Evolutionary conservation across 441 rosid genomes (phyloP), one percentile per base, ranked within the genome.

Genomic region (Aleurites moluccanus): DNA sequence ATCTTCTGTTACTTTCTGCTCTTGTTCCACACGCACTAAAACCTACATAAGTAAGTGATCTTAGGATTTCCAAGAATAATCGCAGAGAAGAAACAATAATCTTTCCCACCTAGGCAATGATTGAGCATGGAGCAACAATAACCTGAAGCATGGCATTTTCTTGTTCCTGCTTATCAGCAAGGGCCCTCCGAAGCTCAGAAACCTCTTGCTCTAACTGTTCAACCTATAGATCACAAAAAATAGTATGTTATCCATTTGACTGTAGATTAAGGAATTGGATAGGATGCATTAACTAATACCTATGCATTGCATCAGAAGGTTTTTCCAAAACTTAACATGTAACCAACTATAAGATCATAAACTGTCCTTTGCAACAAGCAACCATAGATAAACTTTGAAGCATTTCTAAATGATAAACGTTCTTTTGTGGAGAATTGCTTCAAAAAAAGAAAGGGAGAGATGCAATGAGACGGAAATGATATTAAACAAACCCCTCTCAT

Each of bases 91-190:
- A 63, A 38, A 62, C 23, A 62, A 67, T 61, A 62, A 67, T 61
- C 25, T 64, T 55, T 56, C 70, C 59, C 44, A 75, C 59, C 53
- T 8, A 42, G 11, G 23, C 50, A 53, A 33, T 35, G 67, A 77
- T 23, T 60, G n/a, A 77, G 70, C 18, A 57, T 45, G 76, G 21
- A 67, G 76, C 63, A 80, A 77, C 70, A 75, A 64, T 67, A 81
- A 96, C 99, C 97, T 96, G 98, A 25, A 96, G 89, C 98, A 96
- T 96, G 71, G 87, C 98, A 79, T 84, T 93, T 89, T 96, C 99
- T 85, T 96, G 99, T 80, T 96, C 99, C 86, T 96, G 97, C 85
- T 96, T 96, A 85, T 96, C 96, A 86, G 92, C 86, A 78, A 96
- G 89, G 75, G 85, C 85, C 79, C 82, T 86, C 70, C 60, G 92